These are phyloP conservation scores for Tilletia horrida DNA, from an alignment of 1,284 basidiomycete species.

Conservation along the genomic window DNA sequence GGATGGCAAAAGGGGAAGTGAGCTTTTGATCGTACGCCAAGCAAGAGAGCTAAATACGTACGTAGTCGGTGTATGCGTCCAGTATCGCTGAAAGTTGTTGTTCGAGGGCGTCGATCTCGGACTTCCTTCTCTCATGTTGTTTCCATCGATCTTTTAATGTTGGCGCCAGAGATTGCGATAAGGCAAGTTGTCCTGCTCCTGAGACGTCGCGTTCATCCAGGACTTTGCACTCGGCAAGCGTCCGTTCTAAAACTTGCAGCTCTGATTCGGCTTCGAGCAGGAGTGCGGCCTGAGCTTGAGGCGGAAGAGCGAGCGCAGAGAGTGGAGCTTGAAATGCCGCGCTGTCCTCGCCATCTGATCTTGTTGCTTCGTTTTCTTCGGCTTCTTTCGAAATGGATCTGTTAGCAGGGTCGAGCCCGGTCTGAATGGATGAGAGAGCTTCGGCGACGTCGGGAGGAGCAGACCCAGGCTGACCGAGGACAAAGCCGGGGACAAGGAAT, in stretches of 20 bases:
- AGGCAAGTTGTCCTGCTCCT: not conserved
- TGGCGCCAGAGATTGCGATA: conserved; percentile 4
- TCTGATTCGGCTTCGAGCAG: conserved; percentile 11
- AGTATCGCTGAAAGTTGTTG: not conserved
- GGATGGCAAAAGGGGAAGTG: not conserved
- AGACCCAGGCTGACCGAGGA: not conserved
- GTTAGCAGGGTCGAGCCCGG: not conserved
- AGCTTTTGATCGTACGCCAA: not conserved
- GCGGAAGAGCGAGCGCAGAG: conserved; percentile 1
- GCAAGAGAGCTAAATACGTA: not conserved
- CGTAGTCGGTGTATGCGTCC: conserved; percentile 7
- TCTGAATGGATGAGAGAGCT: not conserved
- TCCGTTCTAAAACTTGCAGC: not conserved
- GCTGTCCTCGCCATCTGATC: no score
- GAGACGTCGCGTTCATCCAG: not conserved
- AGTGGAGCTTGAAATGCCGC: not conserved
- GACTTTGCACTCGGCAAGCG: conserved; percentile 11
- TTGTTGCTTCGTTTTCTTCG: not conserved
- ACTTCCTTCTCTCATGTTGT: conserved; percentile 8
- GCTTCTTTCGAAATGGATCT: not conserved
- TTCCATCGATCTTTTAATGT: not conserved
- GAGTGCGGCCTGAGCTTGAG: conserved; percentile 10
- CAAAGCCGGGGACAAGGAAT: not conserved
- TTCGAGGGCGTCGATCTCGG: conserved; percentile 3
- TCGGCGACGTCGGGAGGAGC: not conserved